A percentile compares a stretch with the other conserved stretches of the same genome.
Evolutionary conservation across 2,329 filamentous ascomycete species (phyloP).

Genomic region (Alternaria postmessia): DNA sequence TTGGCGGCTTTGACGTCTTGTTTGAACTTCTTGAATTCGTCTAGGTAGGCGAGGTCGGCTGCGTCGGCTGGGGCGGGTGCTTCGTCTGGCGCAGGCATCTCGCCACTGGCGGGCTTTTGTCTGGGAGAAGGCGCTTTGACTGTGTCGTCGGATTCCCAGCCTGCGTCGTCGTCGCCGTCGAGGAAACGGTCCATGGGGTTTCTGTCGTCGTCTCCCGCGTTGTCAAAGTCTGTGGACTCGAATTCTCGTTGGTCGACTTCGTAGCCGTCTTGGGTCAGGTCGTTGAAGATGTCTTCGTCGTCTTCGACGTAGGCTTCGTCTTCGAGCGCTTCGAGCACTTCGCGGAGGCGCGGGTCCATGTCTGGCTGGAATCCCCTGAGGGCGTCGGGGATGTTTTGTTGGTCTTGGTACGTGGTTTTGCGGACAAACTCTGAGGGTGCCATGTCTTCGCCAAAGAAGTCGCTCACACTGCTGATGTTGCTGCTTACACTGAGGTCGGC

Average conservation of each 20-base stretch:
- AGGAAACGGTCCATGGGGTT: conserved; percentile 53
- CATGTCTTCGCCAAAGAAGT: conserved; percentile 75
- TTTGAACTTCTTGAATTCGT: conserved; percentile 94
- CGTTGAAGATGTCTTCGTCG: conserved; percentile 82
- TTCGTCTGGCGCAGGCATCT: conserved; percentile 47
- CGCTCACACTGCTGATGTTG: conserved; percentile 52
- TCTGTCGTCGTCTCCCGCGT: conserved; percentile 26
- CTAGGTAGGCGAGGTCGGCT: conserved; percentile 83
- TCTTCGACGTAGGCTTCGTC: conserved; percentile 93
- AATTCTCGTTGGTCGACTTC: conserved; percentile 85
- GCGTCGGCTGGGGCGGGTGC: conserved; percentile 46
- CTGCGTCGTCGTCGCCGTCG: conserved; percentile 72
- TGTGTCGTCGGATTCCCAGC: conserved; percentile 95
- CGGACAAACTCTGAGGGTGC: conserved; percentile 81
- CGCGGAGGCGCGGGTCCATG: conserved; percentile 92
- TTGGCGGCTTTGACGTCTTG: conserved; percentile 68
- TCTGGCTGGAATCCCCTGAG: conserved; percentile 95
- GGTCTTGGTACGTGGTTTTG: conserved; percentile 83
- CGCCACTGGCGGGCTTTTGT: conserved; percentile 40
- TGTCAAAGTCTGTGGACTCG: conserved; percentile 63
- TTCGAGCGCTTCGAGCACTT: conserved; percentile 91
- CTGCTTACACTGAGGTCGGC: conserved; percentile 54
- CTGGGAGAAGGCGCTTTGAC: conserved; percentile 64
- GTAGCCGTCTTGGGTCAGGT: conserved; percentile 72
- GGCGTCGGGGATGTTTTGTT: conserved; percentile 90